Percentiles rank a stretch among this genome's conserved stretches.
Conservation (phyloP, 2,329 filamentous ascomycete genomes). For the Ciborinia camelliae region DNA sequence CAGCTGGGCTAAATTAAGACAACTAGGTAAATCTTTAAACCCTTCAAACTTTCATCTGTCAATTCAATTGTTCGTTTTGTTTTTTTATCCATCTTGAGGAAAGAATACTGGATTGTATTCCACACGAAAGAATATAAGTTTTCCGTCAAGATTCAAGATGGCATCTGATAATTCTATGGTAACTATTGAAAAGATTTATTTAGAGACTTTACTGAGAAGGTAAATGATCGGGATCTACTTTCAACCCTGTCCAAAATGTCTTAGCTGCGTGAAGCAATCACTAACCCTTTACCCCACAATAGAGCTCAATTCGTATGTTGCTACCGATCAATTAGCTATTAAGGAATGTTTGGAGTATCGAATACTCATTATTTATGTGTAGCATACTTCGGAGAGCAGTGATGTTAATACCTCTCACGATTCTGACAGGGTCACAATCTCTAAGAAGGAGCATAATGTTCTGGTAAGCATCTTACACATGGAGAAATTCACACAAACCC, state of each 20-base stretch:
- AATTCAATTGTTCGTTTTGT: background rate
- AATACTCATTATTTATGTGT: constrained; percentile 20
- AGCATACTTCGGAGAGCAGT: constrained; percentile 41
- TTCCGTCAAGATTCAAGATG: constrained; percentile 25
- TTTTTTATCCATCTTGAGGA: background rate
- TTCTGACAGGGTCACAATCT: constrained; percentile 50
- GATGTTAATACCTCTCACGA: constrained; percentile 39
- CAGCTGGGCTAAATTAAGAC: no score
- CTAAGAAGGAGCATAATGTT: constrained; percentile 58
- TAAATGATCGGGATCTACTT: constrained; percentile 39
- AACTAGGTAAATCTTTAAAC: no score
- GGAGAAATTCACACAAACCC: constrained; percentile 1
- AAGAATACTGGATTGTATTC: background rate
- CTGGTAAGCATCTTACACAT: constrained; percentile 44
- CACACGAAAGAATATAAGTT: background rate
- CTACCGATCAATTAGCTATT: background rate
- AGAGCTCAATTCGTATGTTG: constrained; percentile 49
- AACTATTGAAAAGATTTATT: constrained; percentile 58
- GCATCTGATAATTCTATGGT: constrained; percentile 40
- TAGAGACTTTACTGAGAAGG: constrained; percentile 60
- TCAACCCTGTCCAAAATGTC: constrained; percentile 6
- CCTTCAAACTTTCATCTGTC: background rate
- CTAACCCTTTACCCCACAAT: constrained; percentile 21
- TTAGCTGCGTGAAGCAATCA: constrained; percentile 12
- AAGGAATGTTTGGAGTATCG: background rate